A percentile compares a stretch with the other conserved stretches of the same genome.
Evolutionary conservation across 768 basidiomycete species (phyloP).

Genomic region (Chalciporus pseudorubinellus): DNA sequence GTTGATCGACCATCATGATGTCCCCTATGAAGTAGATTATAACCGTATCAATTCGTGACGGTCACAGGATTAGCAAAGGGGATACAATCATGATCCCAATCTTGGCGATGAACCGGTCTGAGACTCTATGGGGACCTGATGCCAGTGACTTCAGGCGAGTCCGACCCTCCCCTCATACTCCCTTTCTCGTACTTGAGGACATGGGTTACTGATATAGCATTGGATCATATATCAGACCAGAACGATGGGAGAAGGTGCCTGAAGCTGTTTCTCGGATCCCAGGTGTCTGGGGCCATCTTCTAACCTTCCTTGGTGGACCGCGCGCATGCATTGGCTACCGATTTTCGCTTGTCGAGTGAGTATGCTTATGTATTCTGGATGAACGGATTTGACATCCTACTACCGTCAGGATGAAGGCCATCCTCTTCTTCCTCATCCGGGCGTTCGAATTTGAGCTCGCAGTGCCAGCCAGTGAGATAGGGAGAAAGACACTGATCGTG

Average conservation of each 20-base stretch:
- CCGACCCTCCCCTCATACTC: not conserved
- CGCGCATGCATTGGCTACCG: too few species aligned
- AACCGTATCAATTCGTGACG: not conserved
- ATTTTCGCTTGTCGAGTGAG: too few species aligned
- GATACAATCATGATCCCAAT: too few species aligned
- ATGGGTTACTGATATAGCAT: not conserved
- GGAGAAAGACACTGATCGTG: slow-evolving; percentile 29
- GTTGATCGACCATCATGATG: too few species aligned
- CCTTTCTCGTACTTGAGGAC: not conserved
- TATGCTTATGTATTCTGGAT: slow-evolving; percentile 69
- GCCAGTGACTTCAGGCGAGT: slow-evolving; percentile 56
- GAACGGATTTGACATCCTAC: slow-evolving; percentile 40
- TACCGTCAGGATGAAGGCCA: slow-evolving; percentile 35
- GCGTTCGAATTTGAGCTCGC: slow-evolving; percentile 50
- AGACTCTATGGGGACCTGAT: slow-evolving; percentile 61
- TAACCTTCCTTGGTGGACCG: slow-evolving; percentile 65
- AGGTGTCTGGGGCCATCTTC: slow-evolving; percentile 56
- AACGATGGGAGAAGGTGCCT: too few species aligned
- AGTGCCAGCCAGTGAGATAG: slow-evolving; percentile 43
- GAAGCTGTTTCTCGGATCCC: slow-evolving; percentile 45
- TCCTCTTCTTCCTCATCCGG: slow-evolving; percentile 49
- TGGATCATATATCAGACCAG: slow-evolving; percentile 44
- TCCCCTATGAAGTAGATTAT: not conserved
- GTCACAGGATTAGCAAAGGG: slow-evolving; percentile 40
- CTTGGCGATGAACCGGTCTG: too few species aligned